Evolutionary conservation across 2,329 filamentous ascomycete species (phyloP).

Genomic region (Exophiala sp.): DNA sequence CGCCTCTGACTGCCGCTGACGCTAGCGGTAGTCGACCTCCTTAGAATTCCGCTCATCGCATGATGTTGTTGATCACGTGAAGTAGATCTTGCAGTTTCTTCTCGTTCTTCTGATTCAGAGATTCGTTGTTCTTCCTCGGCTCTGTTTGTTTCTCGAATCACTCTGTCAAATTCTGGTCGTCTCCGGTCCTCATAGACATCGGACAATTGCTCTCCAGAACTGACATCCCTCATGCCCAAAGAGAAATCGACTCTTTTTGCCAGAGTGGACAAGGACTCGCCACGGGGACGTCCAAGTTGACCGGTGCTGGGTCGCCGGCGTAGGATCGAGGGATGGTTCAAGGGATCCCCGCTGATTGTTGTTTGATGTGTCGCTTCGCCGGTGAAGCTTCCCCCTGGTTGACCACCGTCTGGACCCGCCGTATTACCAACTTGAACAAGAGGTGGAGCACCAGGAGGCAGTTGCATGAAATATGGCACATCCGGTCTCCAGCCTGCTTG

Average conservation of each 20-base stretch:
- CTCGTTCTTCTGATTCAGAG: slow-evolving; percentile 24
- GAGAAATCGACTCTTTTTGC: slow-evolving; percentile 64
- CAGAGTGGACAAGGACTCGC: slow-evolving; percentile 54
- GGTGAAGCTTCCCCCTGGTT: slow-evolving; percentile 33
- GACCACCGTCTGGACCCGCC: slow-evolving; percentile 41
- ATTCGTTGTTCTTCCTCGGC: slow-evolving; percentile 34
- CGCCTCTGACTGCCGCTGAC: slow-evolving; percentile 24
- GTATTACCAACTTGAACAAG: slow-evolving; percentile 38
- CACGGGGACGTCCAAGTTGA: slow-evolving; percentile 43
- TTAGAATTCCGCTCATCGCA: slow-evolving; percentile 27
- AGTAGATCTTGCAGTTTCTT: slow-evolving; percentile 3
- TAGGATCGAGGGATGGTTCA: slow-evolving; percentile 49
- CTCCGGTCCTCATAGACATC: slow-evolving; percentile 58
- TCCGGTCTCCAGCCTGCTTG: slow-evolving; percentile 62
- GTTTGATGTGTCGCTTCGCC: slow-evolving; percentile 23
- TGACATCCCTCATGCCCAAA: slow-evolving; percentile 58
- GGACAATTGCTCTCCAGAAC: slow-evolving; percentile 53
- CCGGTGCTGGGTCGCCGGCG: slow-evolving; percentile 43
- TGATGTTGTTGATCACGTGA: slow-evolving; percentile 26
- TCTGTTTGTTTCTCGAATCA: slow-evolving; percentile 38
- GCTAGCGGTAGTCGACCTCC: slow-evolving; percentile 30
- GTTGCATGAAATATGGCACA: slow-evolving; percentile 60
- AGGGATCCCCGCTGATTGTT: slow-evolving; percentile 3
- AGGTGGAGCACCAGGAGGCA: slow-evolving; percentile 43
- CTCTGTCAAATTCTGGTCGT: slow-evolving; percentile 33